phyloP scores from a whole-genome alignment of 768 basidiomycete genomes.

The Mycena haematopus region DNA sequence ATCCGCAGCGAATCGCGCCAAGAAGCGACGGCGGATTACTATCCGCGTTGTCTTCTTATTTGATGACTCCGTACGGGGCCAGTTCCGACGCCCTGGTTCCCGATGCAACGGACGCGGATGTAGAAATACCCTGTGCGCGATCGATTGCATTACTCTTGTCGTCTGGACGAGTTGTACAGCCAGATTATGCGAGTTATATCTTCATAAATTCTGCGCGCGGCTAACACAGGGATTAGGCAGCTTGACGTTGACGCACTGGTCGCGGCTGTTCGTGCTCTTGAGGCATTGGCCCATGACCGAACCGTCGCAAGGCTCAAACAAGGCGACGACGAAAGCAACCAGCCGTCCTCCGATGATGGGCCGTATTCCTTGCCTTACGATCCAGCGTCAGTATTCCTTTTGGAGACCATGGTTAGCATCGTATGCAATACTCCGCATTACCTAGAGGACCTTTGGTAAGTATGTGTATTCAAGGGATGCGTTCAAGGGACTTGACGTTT shows the following conservation, averaged over 20 bases:
- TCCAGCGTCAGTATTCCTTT: constrained; percentile 91
- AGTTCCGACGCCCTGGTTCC: constrained; percentile 80
- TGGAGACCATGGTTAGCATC: constrained; percentile 95
- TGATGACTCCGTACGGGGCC: constrained; percentile 90
- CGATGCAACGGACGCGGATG: constrained; percentile 88
- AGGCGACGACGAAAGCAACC: constrained; percentile 61
- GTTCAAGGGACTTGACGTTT: constrained; percentile 4
- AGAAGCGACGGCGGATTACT: constrained; percentile 88
- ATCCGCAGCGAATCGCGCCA: constrained; percentile 64
- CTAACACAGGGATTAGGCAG: constrained; percentile 55
- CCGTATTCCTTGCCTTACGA: constrained; percentile 83
- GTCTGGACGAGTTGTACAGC: constrained; percentile 91
- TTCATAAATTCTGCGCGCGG: background rate
- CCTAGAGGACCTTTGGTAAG: constrained; percentile 90
- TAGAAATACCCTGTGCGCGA: constrained; percentile 96
- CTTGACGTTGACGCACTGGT: constrained; percentile 81
- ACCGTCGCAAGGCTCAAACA: constrained; percentile 81
- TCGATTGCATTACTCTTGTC: constrained; percentile 96
- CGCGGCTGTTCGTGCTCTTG: constrained; percentile 85
- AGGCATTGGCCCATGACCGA: constrained; percentile 88
- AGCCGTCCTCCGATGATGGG: constrained; percentile 46
- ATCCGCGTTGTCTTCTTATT: constrained; percentile 92
- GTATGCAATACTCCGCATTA: constrained; percentile 75
- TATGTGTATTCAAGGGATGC: constrained; percentile 18
- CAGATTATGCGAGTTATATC: constrained; percentile 79